Percentiles rank a stretch among this genome's conserved stretches.
Evolutionary conservation across 805 yeast genomes (phyloP).

Genomic region (Saccharomycopsis babjevae): DNA sequence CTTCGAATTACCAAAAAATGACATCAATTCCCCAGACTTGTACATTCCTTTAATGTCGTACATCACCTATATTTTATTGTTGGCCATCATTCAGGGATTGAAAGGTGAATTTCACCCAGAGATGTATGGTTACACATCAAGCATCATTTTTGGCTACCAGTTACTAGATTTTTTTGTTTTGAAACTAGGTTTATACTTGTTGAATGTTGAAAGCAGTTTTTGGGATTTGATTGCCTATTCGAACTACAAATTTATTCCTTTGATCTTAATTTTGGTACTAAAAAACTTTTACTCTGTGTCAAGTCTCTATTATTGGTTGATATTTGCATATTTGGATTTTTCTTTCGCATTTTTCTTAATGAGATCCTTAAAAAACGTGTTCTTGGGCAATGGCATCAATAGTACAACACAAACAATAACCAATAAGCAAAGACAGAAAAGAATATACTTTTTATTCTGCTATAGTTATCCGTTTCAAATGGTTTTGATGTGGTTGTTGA

Average conservation of each 20-base stretch:
- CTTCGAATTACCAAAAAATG: conserved; percentile 73
- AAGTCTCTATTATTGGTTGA: conserved; percentile 8
- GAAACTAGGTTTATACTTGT: conserved; percentile 72
- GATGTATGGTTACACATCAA: conserved; percentile 74
- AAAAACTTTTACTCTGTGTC: conserved; percentile 1
- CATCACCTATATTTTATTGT: conserved; percentile 72
- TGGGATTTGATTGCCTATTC: conserved; percentile 84
- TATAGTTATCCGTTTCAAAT: conserved; percentile 18
- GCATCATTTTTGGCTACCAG: conserved; percentile 77
- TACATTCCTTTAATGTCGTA: conserved; percentile 93
- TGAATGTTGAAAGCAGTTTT: conserved; percentile 57
- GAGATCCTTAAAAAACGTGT: conserved; percentile 17
- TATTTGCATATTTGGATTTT: conserved; percentile 17
- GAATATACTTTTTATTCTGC: conserved; percentile 17
- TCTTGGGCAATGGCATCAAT: conserved; percentile 17
- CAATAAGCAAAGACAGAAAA: conserved; percentile 16
- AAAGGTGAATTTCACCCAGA: conserved; percentile 90
- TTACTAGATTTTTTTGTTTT: conserved; percentile 65
- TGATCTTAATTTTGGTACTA: conserved; percentile 41
- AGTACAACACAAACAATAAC: conserved; percentile 16
- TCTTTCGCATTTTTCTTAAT: conserved; percentile 19
- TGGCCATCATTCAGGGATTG: conserved; percentile 79
- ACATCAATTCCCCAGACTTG: conserved; percentile 90
- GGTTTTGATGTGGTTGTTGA: conserved; percentile 18
- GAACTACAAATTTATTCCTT: conserved; percentile 89